Evolutionary conservation across 2,329 filamentous ascomycete genomes (phyloP), one percentile per base, ranked within the genome.

Genomic region (Ascochyta koolunga): DNA sequence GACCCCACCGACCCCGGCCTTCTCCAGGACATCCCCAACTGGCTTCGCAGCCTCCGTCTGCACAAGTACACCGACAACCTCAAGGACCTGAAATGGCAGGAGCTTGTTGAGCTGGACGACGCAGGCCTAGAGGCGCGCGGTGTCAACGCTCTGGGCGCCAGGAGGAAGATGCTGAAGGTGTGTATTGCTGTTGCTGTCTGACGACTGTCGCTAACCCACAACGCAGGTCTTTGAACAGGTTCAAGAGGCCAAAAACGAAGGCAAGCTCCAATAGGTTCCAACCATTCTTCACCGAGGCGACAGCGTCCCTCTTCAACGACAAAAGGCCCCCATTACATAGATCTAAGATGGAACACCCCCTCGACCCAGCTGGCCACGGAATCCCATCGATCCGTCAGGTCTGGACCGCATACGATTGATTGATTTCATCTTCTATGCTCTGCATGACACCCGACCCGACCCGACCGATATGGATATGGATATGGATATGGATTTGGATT

Each of bases 11-110:
- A 99, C 75, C 89, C 90, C 15, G 87, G 83, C 36, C 84, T 99
- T 56, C 83, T 99, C 65, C 90, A 96, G 77, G 95, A 99, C 71
- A 97, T 99, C 64, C 93, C 95, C 49, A 89, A 88, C 74, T 99
- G 95, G 95, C 84, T 99, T 68, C 87, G 95, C 73, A 97, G 92
- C 75, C 83, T 98, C 72, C 87, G 95, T 56, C 82, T 99, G 68
- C 95, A 99, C 82, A 99, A 99, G 81, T 99, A 99, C 78, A 99
- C 95, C 9, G 95, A 99, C 65, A 96, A 98, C 66, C 79, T 99
- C 60, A 99, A 98, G 79, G 93, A 98, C 70, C 86, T 98, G 82
- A 92, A 95, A 69, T 99, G 95, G 95, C 90, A 89, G 24, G 95
- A 99, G 48, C 79, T 99, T 65, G 81, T 99, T 56, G 90, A 95